These are phyloP conservation scores for Naganishia albida DNA, from an alignment of 1,284 basidiomycete species.

Conservation along the genomic window DNA sequence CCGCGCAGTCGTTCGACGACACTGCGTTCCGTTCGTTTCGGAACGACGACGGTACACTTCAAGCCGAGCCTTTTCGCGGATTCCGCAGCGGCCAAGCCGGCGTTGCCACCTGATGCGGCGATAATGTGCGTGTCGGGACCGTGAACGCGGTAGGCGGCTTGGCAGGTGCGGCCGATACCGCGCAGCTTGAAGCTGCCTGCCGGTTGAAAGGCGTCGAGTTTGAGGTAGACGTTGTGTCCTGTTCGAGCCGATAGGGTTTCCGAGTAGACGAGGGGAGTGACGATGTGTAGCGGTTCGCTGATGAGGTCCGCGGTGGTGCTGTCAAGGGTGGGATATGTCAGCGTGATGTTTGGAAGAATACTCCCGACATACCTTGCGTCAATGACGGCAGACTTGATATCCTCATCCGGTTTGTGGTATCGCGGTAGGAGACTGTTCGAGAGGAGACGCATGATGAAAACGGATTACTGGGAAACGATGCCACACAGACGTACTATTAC, in stretches of 20 bases:
- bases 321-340: background rate
- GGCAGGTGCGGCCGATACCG: constrained; percentile 37
- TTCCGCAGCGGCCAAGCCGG: constrained; percentile 38
- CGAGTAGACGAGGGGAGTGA: constrained; percentile 30
- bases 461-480: background rate
- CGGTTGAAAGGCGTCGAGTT: constrained; percentile 46
- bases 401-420: background rate
- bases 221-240: constrained; percentile 42
- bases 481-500: background rate
- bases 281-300: constrained; percentile 15
- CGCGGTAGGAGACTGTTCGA: constrained; percentile 25
- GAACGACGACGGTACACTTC: constrained; percentile 43
- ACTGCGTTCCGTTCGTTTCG: constrained; percentile 35
- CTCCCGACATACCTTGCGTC: background rate
- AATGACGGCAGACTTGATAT: background rate
- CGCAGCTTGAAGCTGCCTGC: constrained; percentile 46
- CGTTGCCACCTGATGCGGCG: constrained; percentile 46
- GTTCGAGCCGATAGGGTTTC: constrained; percentile 18
- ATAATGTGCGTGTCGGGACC: constrained; percentile 40
- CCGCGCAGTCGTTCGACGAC: constrained; percentile 35
- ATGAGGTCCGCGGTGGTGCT: background rate
- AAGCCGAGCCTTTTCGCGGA: constrained; percentile 38
- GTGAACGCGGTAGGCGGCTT: constrained; percentile 30
- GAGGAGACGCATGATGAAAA: constrained; percentile 7
- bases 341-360: background rate